phyloP scores from a whole-genome alignment of 306 rosid genomes.

The Cyamopsis tetragonoloba region DNA sequence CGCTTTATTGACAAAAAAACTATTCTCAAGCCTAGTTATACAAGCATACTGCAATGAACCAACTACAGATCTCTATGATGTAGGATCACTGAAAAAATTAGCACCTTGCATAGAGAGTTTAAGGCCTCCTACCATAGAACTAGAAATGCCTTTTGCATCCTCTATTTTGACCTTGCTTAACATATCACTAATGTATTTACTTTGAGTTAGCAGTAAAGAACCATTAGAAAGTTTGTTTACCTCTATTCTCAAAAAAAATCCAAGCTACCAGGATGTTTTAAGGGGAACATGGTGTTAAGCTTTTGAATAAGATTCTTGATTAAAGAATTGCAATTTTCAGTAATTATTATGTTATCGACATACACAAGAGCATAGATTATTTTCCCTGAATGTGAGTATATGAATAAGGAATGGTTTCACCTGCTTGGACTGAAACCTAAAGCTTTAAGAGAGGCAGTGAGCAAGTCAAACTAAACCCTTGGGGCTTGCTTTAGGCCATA shows the following conservation, averaged over 20 bases:
- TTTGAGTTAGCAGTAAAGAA: neutral
- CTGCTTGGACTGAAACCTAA: neutral
- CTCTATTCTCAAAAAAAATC: no score
- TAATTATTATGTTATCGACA: no score
- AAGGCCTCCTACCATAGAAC: neutral
- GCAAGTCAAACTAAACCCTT: neutral
- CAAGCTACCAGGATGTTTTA: neutral
- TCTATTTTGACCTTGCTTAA: neutral
- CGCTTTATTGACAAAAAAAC: neutral
- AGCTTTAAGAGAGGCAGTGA: no score
- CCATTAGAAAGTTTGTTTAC: no score
- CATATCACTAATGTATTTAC: neutral
- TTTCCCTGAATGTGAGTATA: no score
- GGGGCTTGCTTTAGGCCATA: neutral
- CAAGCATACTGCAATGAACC: neutral
- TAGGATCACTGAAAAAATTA: neutral
- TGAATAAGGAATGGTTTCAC: no score
- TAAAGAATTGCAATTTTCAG: no score
- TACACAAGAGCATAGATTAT: no score
- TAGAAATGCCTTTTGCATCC: neutral
- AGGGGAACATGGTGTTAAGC: neutral
- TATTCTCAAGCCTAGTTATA: neutral
- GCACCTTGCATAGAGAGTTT: neutral
- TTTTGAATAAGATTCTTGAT: no score
- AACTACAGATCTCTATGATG: neutral